Conservation (phyloP, 2,329 filamentous ascomycete species). For the Xylaria sp. region DNA sequence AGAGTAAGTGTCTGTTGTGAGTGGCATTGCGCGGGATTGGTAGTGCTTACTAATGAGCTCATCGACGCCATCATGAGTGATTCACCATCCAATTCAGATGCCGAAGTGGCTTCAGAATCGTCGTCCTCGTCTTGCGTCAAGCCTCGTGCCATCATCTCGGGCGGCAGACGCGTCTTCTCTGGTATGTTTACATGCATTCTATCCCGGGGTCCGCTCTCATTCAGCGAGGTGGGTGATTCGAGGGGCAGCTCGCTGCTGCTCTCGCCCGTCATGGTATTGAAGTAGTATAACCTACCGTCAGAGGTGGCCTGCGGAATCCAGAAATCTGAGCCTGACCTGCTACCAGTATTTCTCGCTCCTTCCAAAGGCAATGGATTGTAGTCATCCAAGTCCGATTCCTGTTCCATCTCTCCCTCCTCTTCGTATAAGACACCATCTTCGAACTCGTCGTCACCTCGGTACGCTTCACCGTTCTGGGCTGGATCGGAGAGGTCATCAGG, state of each 20-base stretch:
- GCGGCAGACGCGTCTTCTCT: slow-evolving; percentile 87
- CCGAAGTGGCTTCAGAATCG: slow-evolving; percentile 84
- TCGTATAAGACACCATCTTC: slow-evolving; percentile 73
- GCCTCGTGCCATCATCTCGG: slow-evolving; percentile 89
- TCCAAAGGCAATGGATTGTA: slow-evolving; percentile 73
- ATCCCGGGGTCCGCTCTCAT: slow-evolving; percentile 87
- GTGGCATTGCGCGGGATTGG: slow-evolving; percentile 9
- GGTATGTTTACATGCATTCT: slow-evolving; percentile 89
- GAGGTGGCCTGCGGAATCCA: slow-evolving; percentile 98
- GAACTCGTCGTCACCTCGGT: slow-evolving; percentile 69
- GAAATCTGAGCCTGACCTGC: slow-evolving; percentile 87
- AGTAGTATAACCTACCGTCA: slow-evolving; percentile 94
- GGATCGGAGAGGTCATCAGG: slow-evolving; percentile 77
- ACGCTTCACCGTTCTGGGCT: slow-evolving; percentile 63
- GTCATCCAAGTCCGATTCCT: slow-evolving; percentile 71
- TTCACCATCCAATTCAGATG: slow-evolving; percentile 84
- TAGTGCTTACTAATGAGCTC: slow-evolving; percentile 70
- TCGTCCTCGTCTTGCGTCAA: slow-evolving; percentile 87
- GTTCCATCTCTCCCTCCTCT: slow-evolving; percentile 73
- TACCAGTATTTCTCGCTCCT: slow-evolving; percentile 59
- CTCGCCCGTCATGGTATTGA: slow-evolving; percentile 96
- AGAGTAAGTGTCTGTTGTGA: slow-evolving; percentile 38
- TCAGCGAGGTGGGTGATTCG: slow-evolving; percentile 83
- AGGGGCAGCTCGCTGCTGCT: slow-evolving; percentile 94
- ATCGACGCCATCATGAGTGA: slow-evolving; percentile 75